Conservation (phyloP, 768 basidiomycete species). For the Leccinum longicurvipes region DNA sequence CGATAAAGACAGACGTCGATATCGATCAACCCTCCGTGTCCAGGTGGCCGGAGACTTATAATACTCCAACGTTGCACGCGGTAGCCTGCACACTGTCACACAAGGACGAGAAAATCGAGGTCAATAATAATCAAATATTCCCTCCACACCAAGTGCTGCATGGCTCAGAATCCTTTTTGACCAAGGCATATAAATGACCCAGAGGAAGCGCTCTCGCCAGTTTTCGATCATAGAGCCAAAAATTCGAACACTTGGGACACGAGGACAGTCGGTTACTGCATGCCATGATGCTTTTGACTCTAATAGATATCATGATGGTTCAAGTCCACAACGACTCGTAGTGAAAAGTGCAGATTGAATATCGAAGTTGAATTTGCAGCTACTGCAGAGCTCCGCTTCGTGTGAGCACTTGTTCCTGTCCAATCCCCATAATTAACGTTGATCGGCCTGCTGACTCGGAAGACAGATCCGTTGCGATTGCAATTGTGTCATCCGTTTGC, state of each 20-base stretch:
- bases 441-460: too few relatives aligned
- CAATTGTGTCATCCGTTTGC: constrained; percentile 78
- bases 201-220: constrained; percentile 70
- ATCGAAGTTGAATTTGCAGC: constrained; percentile 92
- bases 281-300: constrained; percentile 6
- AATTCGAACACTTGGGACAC: constrained; percentile 46
- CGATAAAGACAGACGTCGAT: not conserved
- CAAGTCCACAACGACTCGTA: constrained; percentile 72
- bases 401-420: constrained; percentile 44
- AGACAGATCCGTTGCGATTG: constrained; percentile 77
- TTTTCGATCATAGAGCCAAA: constrained; percentile 45
- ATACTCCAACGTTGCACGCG: not conserved
- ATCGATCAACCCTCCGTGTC: not conserved
- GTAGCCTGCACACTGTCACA: not conserved
- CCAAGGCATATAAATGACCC: constrained; percentile 88
- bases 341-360: constrained; percentile 82
- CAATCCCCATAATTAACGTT: not conserved
- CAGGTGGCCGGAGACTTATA: not conserved
- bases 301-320: constrained; percentile 75
- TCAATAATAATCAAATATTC: not conserved
- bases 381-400: constrained; percentile 79
- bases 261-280: constrained; percentile 28
- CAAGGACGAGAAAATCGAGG: not conserved
- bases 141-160: constrained; percentile 10
- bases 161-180: constrained; percentile 66